These are phyloP conservation scores for Solanum tarijense DNA, from an alignment of 257 asterid genomes.

Conservation along the genomic window DNA sequence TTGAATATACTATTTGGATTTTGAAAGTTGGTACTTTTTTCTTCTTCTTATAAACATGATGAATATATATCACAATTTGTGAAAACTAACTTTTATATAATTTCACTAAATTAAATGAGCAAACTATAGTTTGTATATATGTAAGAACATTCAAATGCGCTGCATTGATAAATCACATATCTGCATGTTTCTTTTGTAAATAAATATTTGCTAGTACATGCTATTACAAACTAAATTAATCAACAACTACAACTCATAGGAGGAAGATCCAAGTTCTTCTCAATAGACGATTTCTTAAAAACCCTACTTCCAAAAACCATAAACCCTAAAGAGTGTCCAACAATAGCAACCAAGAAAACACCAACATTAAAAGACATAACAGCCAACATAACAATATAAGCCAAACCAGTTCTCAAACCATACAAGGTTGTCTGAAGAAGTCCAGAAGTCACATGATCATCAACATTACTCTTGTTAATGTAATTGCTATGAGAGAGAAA, in stretches of 20 bases:
- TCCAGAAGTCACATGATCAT: conserved; percentile 13
- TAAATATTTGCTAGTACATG: background rate
- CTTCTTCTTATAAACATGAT: background rate
- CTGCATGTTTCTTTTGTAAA: background rate
- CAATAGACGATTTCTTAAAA: conserved; percentile 11
- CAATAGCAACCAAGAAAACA: conserved; percentile 49
- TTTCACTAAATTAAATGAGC: background rate
- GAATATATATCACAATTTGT: background rate
- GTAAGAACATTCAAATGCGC: background rate
- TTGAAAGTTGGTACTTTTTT: background rate
- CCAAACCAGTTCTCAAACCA: conserved; percentile 43
- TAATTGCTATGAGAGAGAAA: conserved; percentile 44
- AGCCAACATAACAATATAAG: conserved; percentile 68
- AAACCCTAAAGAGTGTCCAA: conserved; percentile 54
- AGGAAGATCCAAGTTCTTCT: conserved; percentile 45
- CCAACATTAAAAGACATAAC: conserved; percentile 79
- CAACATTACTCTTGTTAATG: conserved; percentile 12
- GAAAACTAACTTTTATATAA: background rate
- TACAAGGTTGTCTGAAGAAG: conserved; percentile 40
- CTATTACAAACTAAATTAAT: background rate
- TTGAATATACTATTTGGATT: background rate
- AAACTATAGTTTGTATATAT: too few species aligned
- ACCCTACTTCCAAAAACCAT: conserved; percentile 52
- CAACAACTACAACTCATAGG: conserved; percentile 23
- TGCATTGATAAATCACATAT: background rate